phyloP scores from a whole-genome alignment of 805 yeast species.

The Metschnikowia sp. region DNA sequence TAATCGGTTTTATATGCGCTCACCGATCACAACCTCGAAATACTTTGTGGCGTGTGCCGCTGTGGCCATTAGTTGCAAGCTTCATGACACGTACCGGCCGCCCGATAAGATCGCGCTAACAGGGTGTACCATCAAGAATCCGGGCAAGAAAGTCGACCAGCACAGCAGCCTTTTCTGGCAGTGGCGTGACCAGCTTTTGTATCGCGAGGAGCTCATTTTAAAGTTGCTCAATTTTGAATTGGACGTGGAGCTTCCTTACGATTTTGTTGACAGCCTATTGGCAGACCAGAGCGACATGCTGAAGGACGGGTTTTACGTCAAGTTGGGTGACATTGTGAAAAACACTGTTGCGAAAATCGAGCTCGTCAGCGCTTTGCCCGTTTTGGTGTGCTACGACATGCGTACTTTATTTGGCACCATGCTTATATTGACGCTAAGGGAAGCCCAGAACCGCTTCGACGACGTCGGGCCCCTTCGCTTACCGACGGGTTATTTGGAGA shows the following conservation, averaged over 20 bases:
- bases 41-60: slow-evolving; percentile 45
- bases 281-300: slow-evolving; percentile 7
- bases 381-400: slow-evolving; percentile 34
- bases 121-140: slow-evolving; percentile 35
- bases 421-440: slow-evolving; percentile 16
- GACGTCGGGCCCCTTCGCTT: slow-evolving; percentile 9
- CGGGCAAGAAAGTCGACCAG: slow-evolving; percentile 33
- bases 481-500: slow-evolving; percentile 11
- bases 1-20: slow-evolving; percentile 38
- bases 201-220: slow-evolving; percentile 40
- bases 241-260: slow-evolving; percentile 38
- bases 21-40: slow-evolving; percentile 41
- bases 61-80: slow-evolving; percentile 40
- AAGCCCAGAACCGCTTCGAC: slow-evolving; percentile 14
- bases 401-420: slow-evolving; percentile 29
- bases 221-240: slow-evolving; percentile 39
- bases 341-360: slow-evolving; percentile 36
- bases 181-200: slow-evolving; percentile 43
- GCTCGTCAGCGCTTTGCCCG: slow-evolving; percentile 36
- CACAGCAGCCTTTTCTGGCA: slow-evolving; percentile 41
- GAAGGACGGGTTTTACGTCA: slow-evolving; percentile 11
- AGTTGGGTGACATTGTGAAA: slow-evolving; percentile 22
- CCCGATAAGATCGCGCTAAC: slow-evolving; percentile 42
- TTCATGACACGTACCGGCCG: slow-evolving; percentile 40
- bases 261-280: slow-evolving; percentile 25